phyloP scores from a whole-genome alignment of 108 stramenopile species.

The Cylindrotheca closterium region DNA sequence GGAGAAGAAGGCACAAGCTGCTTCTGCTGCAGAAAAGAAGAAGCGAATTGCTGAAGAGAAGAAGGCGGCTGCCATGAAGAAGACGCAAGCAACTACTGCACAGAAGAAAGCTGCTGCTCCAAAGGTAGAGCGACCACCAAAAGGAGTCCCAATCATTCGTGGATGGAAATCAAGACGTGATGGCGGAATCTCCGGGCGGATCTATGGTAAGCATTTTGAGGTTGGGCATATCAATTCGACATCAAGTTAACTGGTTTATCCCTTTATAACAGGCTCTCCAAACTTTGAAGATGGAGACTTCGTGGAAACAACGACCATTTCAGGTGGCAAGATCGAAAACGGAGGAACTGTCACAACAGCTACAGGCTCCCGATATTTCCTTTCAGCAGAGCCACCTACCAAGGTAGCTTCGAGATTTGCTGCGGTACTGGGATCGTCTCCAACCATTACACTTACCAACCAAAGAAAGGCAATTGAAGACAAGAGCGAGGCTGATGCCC shows the following conservation, averaged over 20 bases:
- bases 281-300: conserved; percentile 70
- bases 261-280: conserved; percentile 41
- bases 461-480: conserved; percentile 19
- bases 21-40: conserved; percentile 35
- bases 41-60: conserved; percentile 14
- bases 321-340: conserved; percentile 51
- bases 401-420: not conserved
- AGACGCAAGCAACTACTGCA: conserved; percentile 5
- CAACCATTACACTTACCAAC: conserved; percentile 39
- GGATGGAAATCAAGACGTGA: conserved; percentile 63
- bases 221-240: no score
- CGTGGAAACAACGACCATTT: conserved; percentile 68
- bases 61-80: no score
- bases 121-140: conserved; percentile 3
- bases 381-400: conserved; percentile 28
- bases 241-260: no score
- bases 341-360: conserved; percentile 66
- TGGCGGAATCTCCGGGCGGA: conserved; percentile 34
- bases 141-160: conserved; percentile 67
- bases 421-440: not conserved
- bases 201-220: conserved; percentile 12
- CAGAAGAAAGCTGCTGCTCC: conserved; percentile 11
- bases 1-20: conserved; percentile 15
- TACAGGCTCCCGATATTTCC: conserved; percentile 60
- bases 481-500: conserved; percentile 11